Base-by-base conservation (phyloP, 1,284 basidiomycete genomes). In the Leccinum fuscescens region DNA sequence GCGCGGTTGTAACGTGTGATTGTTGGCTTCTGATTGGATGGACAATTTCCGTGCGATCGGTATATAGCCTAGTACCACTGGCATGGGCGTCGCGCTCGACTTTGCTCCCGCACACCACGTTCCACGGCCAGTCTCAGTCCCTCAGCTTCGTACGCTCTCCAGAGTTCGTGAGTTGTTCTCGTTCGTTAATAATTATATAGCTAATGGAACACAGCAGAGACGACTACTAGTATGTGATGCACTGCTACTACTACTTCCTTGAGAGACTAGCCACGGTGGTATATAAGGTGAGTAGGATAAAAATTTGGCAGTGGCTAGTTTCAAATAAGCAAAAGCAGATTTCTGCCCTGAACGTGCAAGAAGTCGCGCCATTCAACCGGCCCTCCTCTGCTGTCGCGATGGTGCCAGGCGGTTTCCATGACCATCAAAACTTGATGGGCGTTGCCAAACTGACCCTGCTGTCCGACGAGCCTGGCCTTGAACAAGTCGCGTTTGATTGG, bases 371-470 rank as follows among this genome's bases (percentile, higher is more conserved):
- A 83, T 71, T 89, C 87, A 56, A 86, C 78, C 35, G 79, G 72
- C 49, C 76, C 78, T 46, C 80, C 80, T 60, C 77, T 76, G 59
- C 79, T 77, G 65, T 86, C 83, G 50, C 88, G 81, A 62, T 82
- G 82, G 61, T 82, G 79, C 89, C 89, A 91, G 4, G 90, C 80
- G 0, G 80, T 79, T 67, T 88, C 82, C 81, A 90, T 84, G 59
- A 86, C 73, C 62, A 80, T 77, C 54, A 84, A 76, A n/a, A 82
- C 81, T 64, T 85, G 84, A 64, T 82, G 77, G 58, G 86, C 68
- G 71, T 88, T 87, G 9, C 88, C 88, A 63, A 87, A 80, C 62
- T 78, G 80, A 63, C 81, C 80, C 67, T 88, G 84, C 64, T 83
- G 79, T 53, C 73, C 74, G 33, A 79, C 77, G 53, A 91, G 73